Evolutionary conservation across 164 flowering plant genomes (phyloP), one percentile per base, ranked within the genome.

Genomic region (Litsea cubeba): DNA sequence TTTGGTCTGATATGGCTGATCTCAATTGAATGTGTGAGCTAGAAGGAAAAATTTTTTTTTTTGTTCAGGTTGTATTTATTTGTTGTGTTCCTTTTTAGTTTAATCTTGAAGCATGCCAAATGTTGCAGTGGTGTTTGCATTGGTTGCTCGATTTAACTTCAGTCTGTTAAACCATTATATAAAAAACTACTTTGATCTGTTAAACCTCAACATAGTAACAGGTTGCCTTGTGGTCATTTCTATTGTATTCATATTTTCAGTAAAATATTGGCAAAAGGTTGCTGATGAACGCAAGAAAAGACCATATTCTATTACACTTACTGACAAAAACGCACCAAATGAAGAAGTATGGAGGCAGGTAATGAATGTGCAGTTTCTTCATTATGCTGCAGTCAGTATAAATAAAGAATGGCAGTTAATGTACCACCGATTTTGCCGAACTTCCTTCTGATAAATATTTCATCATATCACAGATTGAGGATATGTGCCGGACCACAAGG

Each of bases 271-370:
- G 99, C 93, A 76, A 77, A 93, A 86, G 82, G 87, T 95, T 83
- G 90, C 92, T 73, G 95, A 90, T 17, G 95, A 93, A 75, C 83
- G 91, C 72, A 83, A 80, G 80, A 95, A 70, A 81, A 91, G 85
- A 79, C 98, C 98, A 69, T 79, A 85, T 76, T 84, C 94, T 32
- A 85, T 95, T 67, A 85, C 90, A 78, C 97, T 95, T 71, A 97
- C 99, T 49, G 98, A 95, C 79, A 93, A 95, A 84, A 95, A 95
- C 85, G 99, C 99, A 49, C 99, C 99, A 78, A 94, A 95, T 81
- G 97, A 91, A 85, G 98, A 95, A 81, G 99, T 94, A 46, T 95
- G 99, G 99, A 83, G 85, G 71, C 97, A 88, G 95, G 99, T 95
- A 81, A 81, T 20, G 14, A 28, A 63, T 20, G 11, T 40, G 68